Conservation (phyloP, 2,329 filamentous ascomycete species). For the Fusarium sulawesiense region DNA sequence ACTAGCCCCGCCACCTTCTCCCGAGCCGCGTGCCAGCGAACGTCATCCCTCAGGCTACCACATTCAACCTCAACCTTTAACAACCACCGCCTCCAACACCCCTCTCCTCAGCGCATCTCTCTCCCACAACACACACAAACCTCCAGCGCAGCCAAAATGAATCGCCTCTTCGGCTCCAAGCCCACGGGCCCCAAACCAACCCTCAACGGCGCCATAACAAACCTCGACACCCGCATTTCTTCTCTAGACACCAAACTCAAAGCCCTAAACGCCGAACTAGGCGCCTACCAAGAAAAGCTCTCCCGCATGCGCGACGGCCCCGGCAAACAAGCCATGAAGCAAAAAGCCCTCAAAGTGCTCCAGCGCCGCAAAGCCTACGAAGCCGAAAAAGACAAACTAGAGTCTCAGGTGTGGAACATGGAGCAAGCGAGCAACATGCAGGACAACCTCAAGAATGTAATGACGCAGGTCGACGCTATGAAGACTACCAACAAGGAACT, state of each 20-base stretch:
- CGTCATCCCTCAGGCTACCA: conserved; percentile 44
- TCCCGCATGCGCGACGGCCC: conserved; percentile 95
- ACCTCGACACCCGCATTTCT: conserved; percentile 86
- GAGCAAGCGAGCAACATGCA: conserved; percentile 98
- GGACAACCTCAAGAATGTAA: conserved; percentile 97
- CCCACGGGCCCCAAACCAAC: conserved; percentile 89
- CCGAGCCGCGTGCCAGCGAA: conserved; percentile 38
- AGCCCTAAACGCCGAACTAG: conserved; percentile 89
- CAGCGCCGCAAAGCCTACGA: conserved; percentile 96
- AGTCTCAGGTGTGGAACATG: conserved; percentile 98
- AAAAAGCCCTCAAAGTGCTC: conserved; percentile 93
- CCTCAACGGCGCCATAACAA: conserved; percentile 83
- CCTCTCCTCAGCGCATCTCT: no score
- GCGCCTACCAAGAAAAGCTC: conserved; percentile 87
- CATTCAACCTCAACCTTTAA: conserved; percentile 13
- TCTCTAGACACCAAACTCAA: conserved; percentile 95
- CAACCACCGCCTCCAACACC: not conserved
- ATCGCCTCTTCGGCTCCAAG: conserved; percentile 93
- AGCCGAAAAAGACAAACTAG: conserved; percentile 90
- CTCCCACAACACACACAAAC: fast-evolving
- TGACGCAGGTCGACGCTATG: conserved; percentile 98
- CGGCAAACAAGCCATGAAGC: conserved; percentile 90
- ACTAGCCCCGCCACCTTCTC: conserved; percentile 18
- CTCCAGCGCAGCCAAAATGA: conserved; percentile 70
- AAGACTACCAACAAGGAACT: conserved; percentile 96